Base-by-base conservation (phyloP, 768 basidiomycete species). In the Tricholoma bakamatsutake region DNA sequence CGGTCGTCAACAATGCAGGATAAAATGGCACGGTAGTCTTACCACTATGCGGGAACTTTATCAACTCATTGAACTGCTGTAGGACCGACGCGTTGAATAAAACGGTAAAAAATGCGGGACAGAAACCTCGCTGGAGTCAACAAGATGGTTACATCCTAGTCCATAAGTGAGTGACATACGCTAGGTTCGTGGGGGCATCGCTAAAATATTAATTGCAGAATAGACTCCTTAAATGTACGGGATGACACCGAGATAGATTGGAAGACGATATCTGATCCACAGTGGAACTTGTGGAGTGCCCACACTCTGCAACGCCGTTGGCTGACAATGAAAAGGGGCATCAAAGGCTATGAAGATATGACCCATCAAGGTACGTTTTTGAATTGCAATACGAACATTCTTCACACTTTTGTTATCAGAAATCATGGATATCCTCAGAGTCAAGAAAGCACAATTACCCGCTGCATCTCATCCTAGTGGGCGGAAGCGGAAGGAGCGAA, bases 211-310 rank as follows among this genome's bases (percentile, higher is more conserved):
- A 42, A 8, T 18, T 45, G 6, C 62, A 93, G 90, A 67, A 75
- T 93, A 50, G 87, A 86, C 63, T 83, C 87, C 0, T 67, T 92
- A 47, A 79, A 84, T 56, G 87, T 92, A 52, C 76, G 79, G 43
- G 85, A 92, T 62, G 90, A 93, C 62, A 86, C 82, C 28, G 91
- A 93, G 64, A 87, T 93, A 46, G 86, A 90, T 62, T 93, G 90
- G 91, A 90, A 89, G 64, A 77, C 78, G 15, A 73, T 93, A 10
- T 73, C 81, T 1, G 90, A 93, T 66, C 65, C 80, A 13, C 76
- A 85, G 56, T 92, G 90, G 90, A 90, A 92, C 62, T 65, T 90
- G 8, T 92, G 88, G 88, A 92, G 90, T 66, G 82, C 88, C 0
- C 90, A 93, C 63, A 76, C 80, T 12, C 72, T 93, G 34, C 90